Base-by-base conservation (phyloP, 495 filamentous ascomycete species). In the Podospora appendiculata region DNA sequence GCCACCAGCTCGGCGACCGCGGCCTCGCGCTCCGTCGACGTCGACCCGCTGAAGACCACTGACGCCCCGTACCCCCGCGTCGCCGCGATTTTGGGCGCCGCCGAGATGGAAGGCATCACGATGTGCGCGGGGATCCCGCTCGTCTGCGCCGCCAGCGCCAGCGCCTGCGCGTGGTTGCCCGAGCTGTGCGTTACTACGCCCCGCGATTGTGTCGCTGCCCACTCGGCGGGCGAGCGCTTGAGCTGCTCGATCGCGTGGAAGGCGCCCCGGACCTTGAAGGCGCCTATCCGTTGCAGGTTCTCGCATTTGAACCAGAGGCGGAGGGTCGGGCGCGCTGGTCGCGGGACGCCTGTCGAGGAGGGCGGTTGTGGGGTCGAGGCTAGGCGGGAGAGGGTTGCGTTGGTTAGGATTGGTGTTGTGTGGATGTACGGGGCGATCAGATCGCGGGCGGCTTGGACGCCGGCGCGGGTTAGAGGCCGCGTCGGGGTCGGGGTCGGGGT, bases 261-360 rank as follows among this genome's bases (percentile, higher is more conserved):
- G 2, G 93, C 92, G 3, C 92, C 92, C 0, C 92, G 75, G 16
- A 82, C 84, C 72, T 98, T 98, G 73, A 98, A 98, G 13, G 92
- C 92, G 50, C 92, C 93, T 48, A 93, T 84, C 43, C 82, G 83
- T 71, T 96, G 92, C 36, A 84, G 77, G 70, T 96, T 96, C 74
- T 98, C 92, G 70, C 90, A 95, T 72, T 98, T 98, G 79, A 98
- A 95, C 70, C 86, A 91, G 55, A 98, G 77, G 7, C 80, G 77
- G 36, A 96, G 75, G 32, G 70, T 79, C 0, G 90, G 89, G 9
- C 59, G 67, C 10, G 83, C 82, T 1, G 87, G n/a, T n/a, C n/a
- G n/a, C n/a, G n/a, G n/a, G n/a, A n/a, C n/a, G 6, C 34, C 74
- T 78, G n/a, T 60, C 53, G 0, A 86, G 70, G 1, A 76, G 70